Evolutionary conservation across 164 flowering plant genomes (phyloP), one percentile per base, ranked within the genome.

Genomic region (Magnolia kwangsiensis): DNA sequence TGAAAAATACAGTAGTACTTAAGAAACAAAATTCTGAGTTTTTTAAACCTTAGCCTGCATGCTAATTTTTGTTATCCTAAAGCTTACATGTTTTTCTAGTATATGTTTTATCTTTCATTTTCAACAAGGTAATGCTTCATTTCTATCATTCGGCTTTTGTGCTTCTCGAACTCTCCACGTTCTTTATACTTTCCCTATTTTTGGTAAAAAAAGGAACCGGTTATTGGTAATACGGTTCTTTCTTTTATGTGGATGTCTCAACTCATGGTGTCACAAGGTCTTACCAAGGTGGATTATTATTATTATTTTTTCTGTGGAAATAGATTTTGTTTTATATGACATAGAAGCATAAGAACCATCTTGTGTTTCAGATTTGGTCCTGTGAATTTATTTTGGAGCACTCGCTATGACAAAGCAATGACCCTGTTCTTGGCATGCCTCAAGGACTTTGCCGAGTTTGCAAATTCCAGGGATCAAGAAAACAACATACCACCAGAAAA

Each of bases 341-440:
- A n/a, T 63, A 21, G 21, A 63, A 21, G 21, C 21, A 21, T 63
- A 23, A 3, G 10, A 66, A 8, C 31, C 24, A 50, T 73, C 20
- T 37, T 9, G 75, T 21, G 72, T 80, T 72, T 79, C 78, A 96
- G 99, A 83, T 96, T 94, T 86, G 99, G 99, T 73, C 99, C 99
- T 4, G 98, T 94, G 79, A 96, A 96, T 87, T 83, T 96, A 80
- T 96, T 96, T 75, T 96, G 99, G 99, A 96, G 98, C 84, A 92
- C 98, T 23, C 97, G 98, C 24, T 96, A 92, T 71, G 98, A 94
- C 87, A 96, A 91, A 83, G 99, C 98, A 79, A 96, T 94, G 98
- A 94, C 94, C 63, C 82, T 92, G 78, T 96, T 84, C 90, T 82
- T 91, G 79, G 84, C 94, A 67, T 94, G 98, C 78, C 91, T 92